These are phyloP conservation scores for Lachnellula arida DNA, from an alignment of 2,329 filamentous ascomycete species.

Conservation along the genomic window DNA sequence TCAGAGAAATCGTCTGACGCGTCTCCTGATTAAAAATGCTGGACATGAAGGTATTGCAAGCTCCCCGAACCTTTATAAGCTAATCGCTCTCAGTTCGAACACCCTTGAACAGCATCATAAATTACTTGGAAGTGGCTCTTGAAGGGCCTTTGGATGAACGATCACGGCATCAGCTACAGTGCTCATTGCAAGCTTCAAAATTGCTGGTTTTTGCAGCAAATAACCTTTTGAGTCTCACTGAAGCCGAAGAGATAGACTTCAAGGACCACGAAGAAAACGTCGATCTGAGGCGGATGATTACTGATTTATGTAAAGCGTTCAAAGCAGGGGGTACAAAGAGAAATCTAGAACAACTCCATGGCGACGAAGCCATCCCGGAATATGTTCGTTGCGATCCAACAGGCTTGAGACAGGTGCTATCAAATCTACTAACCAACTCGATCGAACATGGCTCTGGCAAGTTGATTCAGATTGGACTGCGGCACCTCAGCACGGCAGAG, in stretches of 20 bases:
- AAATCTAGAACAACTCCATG: slow-evolving; percentile 11
- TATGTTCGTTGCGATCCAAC: slow-evolving; percentile 18
- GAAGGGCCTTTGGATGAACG: slow-evolving; percentile 74
- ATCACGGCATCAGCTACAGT: slow-evolving; percentile 76
- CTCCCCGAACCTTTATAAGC: neutral
- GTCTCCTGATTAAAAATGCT: slow-evolving; percentile 51
- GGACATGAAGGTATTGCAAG: slow-evolving; percentile 61
- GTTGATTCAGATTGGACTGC: slow-evolving; percentile 12
- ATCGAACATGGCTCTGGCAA: slow-evolving; percentile 17
- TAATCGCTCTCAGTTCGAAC: slow-evolving; percentile 48
- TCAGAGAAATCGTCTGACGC: slow-evolving; percentile 18
- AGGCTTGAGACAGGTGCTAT: slow-evolving; percentile 19
- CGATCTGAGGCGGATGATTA: slow-evolving; percentile 12
- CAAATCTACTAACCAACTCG: slow-evolving; percentile 21
- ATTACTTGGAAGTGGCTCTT: slow-evolving; percentile 83
- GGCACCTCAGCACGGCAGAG: slow-evolving; percentile 12
- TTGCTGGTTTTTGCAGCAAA: slow-evolving; percentile 91
- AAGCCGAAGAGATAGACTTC: slow-evolving; percentile 59
- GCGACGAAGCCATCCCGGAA: slow-evolving; percentile 10
- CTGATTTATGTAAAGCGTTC: slow-evolving; percentile 13
- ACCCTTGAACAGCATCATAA: slow-evolving; percentile 86
- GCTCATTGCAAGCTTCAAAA: slow-evolving; percentile 84
- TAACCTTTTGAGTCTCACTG: slow-evolving; percentile 79
- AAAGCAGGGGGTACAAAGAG: slow-evolving; percentile 6
- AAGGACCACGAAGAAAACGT: slow-evolving; percentile 18